Conservation (phyloP, 257 asterid species). For the Jaltomata sinuosa region DNA sequence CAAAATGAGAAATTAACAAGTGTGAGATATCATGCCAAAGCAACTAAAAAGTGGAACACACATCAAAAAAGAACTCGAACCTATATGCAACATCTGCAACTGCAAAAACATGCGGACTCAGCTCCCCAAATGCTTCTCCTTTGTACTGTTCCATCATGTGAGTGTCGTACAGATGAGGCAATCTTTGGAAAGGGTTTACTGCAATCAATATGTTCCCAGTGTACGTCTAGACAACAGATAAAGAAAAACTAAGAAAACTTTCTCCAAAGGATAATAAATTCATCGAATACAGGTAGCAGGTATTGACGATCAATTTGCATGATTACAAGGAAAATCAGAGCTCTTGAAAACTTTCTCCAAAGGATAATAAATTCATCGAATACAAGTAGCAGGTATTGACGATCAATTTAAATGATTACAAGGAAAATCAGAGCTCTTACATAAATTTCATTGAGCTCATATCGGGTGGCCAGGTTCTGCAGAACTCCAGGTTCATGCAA, state of each 20-base stretch:
- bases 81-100: constrained; percentile 95
- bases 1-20: constrained; percentile 10
- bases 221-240: constrained; percentile 62
- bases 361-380: not conserved
- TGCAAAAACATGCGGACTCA: constrained; percentile 99
- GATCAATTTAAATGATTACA: not conserved
- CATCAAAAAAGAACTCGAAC: constrained; percentile 17
- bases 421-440: constrained; percentile 37
- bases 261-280: not conserved
- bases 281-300: not conserved
- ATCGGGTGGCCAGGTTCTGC: constrained; percentile 89
- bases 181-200: constrained; percentile 93
- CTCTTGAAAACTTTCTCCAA: not conserved
- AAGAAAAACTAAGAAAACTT: not conserved
- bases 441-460: constrained; percentile 95
- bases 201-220: constrained; percentile 98
- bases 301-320: not conserved
- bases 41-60: not conserved
- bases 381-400: not conserved
- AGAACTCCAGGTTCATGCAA: constrained; percentile 99
- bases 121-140: constrained; percentile 98
- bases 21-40: constrained; percentile 4
- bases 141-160: constrained; percentile 99
- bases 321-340: constrained; percentile 4
- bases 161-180: constrained; percentile 96